A percentile compares a stretch with the other conserved stretches of the same genome.
Evolutionary conservation across 495 filamentous ascomycete species (phyloP).

Genomic region (Podospora conica): DNA sequence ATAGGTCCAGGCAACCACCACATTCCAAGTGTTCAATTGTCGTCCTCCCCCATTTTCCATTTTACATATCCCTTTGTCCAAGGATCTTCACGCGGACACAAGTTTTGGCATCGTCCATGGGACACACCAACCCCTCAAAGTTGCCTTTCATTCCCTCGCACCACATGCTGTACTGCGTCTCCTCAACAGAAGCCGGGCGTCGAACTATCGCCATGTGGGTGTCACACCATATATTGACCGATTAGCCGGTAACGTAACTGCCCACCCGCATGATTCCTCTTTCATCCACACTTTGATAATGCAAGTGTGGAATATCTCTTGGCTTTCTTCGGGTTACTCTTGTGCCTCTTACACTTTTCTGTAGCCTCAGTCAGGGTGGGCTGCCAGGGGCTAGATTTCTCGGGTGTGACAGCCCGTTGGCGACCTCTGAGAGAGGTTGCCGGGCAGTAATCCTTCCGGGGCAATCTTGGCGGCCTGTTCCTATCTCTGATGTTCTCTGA

Average conservation of each 20-base stretch:
- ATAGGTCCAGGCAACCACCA: background rate
- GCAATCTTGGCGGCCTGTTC: background rate
- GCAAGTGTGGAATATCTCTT: background rate
- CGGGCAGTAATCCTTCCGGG: background rate
- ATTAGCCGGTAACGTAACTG: background rate
- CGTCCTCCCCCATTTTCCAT: background rate
- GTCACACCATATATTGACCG: background rate
- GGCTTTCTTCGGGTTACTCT: too few relatives aligned
- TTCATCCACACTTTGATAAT: background rate
- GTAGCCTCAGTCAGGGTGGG: background rate
- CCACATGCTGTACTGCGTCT: background rate
- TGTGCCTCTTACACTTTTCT: background rate
- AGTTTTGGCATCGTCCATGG: background rate
- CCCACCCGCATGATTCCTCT: background rate
- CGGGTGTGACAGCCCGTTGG: background rate
- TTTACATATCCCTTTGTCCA: background rate
- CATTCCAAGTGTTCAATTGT: too few relatives aligned
- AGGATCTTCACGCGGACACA: background rate
- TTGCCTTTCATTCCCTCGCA: background rate
- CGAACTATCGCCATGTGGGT: background rate
- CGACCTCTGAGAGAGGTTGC: background rate
- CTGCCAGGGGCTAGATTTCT: background rate
- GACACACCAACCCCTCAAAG: background rate
- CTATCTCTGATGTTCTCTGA: background rate
- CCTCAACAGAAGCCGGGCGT: constrained; percentile 2